Percentiles rank a stretch among this genome's conserved stretches.
phyloP scores from a whole-genome alignment of 176 grass and related monocot species.

The Poa pratensis region DNA sequence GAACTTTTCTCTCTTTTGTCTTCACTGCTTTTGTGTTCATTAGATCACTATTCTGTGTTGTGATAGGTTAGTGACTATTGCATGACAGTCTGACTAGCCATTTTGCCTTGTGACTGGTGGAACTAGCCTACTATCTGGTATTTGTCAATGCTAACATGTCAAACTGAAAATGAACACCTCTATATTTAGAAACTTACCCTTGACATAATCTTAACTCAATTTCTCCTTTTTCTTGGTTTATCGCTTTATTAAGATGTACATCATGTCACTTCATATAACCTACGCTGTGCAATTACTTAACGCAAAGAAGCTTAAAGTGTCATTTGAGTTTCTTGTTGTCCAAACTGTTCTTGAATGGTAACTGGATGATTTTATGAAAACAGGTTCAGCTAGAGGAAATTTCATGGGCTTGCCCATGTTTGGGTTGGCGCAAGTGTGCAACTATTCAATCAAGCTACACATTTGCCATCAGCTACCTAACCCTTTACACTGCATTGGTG shows the following conservation, averaged over 20 bases:
- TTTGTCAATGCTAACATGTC: background rate
- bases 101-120: background rate
- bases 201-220: background rate
- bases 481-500: background rate
- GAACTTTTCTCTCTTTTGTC: conserved; percentile 30
- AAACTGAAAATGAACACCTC: background rate
- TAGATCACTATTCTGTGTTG: background rate
- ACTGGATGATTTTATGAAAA: conserved; percentile 20
- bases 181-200: background rate
- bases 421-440: background rate
- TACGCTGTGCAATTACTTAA: background rate
- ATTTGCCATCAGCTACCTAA: background rate
- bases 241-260: conserved; percentile 10
- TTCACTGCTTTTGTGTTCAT: conserved; percentile 10
- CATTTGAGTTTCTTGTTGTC: background rate
- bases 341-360: conserved; percentile 14
- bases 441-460: background rate
- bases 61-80: conserved; percentile 11
- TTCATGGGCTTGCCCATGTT: background rate
- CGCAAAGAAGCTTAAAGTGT: background rate
- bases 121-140: background rate
- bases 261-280: background rate
- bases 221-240: background rate
- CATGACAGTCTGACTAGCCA: background rate
- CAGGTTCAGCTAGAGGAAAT: background rate